Percentiles rank a stretch among this genome's conserved stretches.
phyloP scores from a whole-genome alignment of 2,329 filamentous ascomycete genomes.

The Alternaria sp. region DNA sequence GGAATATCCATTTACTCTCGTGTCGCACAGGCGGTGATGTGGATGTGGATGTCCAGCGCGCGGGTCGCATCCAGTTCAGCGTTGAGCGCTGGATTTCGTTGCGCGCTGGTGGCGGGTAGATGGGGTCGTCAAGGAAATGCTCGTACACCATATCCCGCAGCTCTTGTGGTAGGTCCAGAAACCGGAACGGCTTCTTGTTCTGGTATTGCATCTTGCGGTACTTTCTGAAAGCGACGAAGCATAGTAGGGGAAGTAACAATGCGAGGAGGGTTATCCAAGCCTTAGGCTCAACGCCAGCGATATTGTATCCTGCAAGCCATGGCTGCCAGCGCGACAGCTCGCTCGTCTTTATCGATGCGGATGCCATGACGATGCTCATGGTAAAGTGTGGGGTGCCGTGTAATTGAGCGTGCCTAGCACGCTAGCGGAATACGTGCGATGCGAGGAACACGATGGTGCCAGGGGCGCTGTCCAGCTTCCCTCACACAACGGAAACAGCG shows the following conservation, averaged over 20 bases:
- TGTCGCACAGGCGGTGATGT: not conserved
- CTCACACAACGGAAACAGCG: not conserved
- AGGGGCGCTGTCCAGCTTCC: not conserved
- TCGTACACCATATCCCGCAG: slow-evolving; percentile 43
- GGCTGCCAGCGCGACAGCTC: not conserved
- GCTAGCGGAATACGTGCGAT: slow-evolving; percentile 1
- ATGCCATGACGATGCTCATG: not conserved
- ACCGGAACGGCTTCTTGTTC: slow-evolving; percentile 31
- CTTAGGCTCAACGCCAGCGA: not conserved
- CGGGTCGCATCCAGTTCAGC: slow-evolving; percentile 26
- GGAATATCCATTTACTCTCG: slow-evolving; percentile 34
- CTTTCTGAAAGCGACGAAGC: slow-evolving; percentile 14
- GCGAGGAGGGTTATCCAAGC: slow-evolving; percentile 12
- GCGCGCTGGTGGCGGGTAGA: slow-evolving; percentile 31
- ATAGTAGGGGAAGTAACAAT: slow-evolving; percentile 13
- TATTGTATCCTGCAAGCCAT: not conserved
- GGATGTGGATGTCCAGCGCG: slow-evolving; percentile 5
- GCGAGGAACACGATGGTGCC: not conserved
- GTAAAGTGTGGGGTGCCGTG: not conserved
- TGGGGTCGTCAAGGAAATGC: slow-evolving; percentile 38
- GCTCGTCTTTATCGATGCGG: not conserved
- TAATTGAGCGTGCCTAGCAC: not conserved
- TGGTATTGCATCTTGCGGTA: slow-evolving; percentile 29
- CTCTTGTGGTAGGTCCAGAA: slow-evolving; percentile 40
- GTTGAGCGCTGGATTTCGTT: slow-evolving; percentile 13